Percentiles rank a stretch among this genome's conserved stretches.
These are phyloP conservation scores for Saccharomycopsis sp. DNA, from an alignment of 805 yeast species.

Conservation along the genomic window DNA sequence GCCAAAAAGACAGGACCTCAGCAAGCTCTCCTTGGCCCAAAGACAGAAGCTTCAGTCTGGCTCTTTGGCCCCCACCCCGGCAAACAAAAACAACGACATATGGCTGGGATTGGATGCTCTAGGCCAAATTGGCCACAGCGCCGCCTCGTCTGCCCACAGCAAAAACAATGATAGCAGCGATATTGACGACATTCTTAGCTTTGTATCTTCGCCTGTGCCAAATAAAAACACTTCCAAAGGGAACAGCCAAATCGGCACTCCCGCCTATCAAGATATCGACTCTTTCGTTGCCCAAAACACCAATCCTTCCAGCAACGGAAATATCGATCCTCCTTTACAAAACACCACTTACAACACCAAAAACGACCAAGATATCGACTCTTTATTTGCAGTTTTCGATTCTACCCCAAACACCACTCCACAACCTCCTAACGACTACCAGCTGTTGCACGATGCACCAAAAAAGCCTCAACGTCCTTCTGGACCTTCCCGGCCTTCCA, in stretches of 20 bases:
- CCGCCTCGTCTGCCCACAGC: not conserved
- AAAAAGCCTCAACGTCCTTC: not conserved
- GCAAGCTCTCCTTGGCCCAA: conserved; percentile 15
- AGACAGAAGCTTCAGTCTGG: conserved; percentile 10
- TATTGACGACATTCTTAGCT: conserved; percentile 7
- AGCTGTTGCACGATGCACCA: not conserved
- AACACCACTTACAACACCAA: no score
- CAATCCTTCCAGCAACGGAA: not conserved
- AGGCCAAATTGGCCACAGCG: not conserved
- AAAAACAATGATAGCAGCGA: not conserved
- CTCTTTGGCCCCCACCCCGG: not conserved
- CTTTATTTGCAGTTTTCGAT: conserved; percentile 30
- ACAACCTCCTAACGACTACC: not conserved
- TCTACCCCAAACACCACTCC: conserved; percentile 15
- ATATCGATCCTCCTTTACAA: not conserved
- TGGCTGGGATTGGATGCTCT: conserved; percentile 17
- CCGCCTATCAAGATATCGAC: no score
- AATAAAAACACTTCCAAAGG: not conserved
- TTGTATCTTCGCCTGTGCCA: not conserved
- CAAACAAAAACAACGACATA: not conserved
- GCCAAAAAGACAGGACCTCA: conserved; percentile 13
- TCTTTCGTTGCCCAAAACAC: no score
- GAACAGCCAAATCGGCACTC: no score
- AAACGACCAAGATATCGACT: conserved; percentile 25
- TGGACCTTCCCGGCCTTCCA: not conserved